These are phyloP conservation scores for Leptomonas pyrrhocoris DNA, from an alignment of 208 protist species.

Conservation along the genomic window DNA sequence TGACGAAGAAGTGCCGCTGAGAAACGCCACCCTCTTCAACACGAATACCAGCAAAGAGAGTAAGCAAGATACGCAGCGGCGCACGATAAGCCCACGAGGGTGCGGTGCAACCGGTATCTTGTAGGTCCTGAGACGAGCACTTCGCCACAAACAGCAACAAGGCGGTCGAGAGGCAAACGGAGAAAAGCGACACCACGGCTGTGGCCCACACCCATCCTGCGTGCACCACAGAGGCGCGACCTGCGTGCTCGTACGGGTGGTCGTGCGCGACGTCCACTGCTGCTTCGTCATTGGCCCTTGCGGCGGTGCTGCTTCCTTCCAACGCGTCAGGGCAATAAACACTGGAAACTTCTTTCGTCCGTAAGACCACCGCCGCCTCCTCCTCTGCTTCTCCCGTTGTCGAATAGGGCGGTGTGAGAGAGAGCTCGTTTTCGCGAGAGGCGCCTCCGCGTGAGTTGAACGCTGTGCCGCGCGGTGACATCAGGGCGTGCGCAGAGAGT, in stretches of 20 bases:
- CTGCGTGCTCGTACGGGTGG: neutral
- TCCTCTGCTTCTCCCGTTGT: neutral
- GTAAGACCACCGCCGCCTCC: neutral
- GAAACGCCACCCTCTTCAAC: slow-evolving; percentile 9
- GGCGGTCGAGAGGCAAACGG: neutral
- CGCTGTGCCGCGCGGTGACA: neutral
- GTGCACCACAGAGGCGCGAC: neutral
- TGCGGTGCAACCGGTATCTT: neutral
- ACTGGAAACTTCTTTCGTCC: too few relatives aligned
- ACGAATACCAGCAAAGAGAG: slow-evolving; percentile 1
- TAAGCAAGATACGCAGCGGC: neutral
- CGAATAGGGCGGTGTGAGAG: neutral
- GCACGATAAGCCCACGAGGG: neutral
- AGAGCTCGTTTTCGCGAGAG: neutral
- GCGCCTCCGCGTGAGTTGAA: neutral
- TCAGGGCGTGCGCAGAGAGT: neutral
- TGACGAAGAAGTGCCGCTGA: slow-evolving; percentile 4
- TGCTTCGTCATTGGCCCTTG: neutral
- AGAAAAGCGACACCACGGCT: slow-evolving; percentile 11
- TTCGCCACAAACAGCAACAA: neutral
- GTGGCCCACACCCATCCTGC: slow-evolving; percentile 11
- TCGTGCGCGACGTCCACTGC: neutral
- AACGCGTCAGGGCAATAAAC: neutral
- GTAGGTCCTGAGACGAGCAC: neutral
- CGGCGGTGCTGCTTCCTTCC: neutral